These are phyloP conservation scores for Brassica nigra DNA, from an alignment of 345 rosid genomes.

Conservation along the genomic window DNA sequence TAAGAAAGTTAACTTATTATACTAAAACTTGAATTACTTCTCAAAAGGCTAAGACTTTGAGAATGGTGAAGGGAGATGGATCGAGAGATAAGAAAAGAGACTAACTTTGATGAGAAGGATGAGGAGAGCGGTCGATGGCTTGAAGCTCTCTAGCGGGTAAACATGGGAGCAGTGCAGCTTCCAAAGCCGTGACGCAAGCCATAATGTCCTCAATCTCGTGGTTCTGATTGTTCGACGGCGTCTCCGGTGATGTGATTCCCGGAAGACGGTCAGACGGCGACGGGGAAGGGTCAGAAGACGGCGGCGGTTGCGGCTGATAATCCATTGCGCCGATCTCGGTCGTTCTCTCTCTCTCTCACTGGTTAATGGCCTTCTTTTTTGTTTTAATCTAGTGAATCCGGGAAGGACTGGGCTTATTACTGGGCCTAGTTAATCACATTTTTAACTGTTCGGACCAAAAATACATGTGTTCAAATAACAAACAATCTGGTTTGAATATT, in stretches of 20 bases:
- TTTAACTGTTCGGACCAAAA: not conserved
- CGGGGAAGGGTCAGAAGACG: slow-evolving; percentile 31
- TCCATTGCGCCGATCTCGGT: slow-evolving; percentile 33
- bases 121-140: slow-evolving; percentile 94
- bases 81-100: slow-evolving; percentile 11
- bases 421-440: not conserved
- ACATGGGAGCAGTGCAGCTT: slow-evolving; percentile 90
- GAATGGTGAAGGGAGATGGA: not conserved
- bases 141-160: slow-evolving; percentile 98
- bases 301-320: slow-evolving; percentile 27
- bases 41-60: not conserved
- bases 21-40: not conserved
- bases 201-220: slow-evolving; percentile 64
- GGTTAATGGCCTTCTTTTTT: not conserved
- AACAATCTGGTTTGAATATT: too few relatives aligned
- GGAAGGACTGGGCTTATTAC: not conserved
- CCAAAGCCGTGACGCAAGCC: slow-evolving; percentile 74
- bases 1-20: not conserved
- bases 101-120: slow-evolving; percentile 95
- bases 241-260: slow-evolving; percentile 40
- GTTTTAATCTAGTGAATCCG: not conserved
- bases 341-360: not conserved
- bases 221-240: slow-evolving; percentile 40
- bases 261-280: slow-evolving; percentile 21
- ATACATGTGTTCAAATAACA: not conserved